A percentile compares a stretch with the other conserved stretches of the same genome.
Evolutionary conservation across 2,329 filamentous ascomycete genomes (phyloP).

Genomic region (Aspergillus uvarum): DNA sequence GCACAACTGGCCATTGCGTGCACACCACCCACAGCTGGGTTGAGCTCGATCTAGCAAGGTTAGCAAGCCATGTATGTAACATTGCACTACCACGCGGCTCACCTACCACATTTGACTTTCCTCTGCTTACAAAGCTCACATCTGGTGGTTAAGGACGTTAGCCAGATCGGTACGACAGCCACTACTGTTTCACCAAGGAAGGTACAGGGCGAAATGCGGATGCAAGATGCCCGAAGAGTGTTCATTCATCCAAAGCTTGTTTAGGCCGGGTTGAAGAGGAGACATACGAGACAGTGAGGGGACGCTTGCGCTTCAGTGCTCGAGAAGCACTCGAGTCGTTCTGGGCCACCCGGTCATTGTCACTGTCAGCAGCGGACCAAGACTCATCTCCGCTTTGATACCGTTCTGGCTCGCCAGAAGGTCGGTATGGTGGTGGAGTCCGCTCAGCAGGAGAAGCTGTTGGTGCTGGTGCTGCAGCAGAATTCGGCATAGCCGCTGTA

Average conservation of each 20-base stretch:
- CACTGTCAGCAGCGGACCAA: conserved; percentile 38
- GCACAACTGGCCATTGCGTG: conserved; percentile 64
- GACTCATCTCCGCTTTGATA: conserved; percentile 36
- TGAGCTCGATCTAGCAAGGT: conserved; percentile 49
- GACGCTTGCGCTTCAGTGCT: conserved; percentile 38
- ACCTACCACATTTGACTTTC: conserved; percentile 48
- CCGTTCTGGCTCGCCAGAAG: conserved; percentile 25
- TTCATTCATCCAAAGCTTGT: background rate
- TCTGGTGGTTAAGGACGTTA: conserved; percentile 20
- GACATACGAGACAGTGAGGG: conserved; percentile 40
- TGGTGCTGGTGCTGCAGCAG: conserved; percentile 12
- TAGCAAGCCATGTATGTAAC: conserved; percentile 10
- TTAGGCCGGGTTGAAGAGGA: background rate
- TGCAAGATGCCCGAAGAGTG: too few species aligned
- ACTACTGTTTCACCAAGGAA: background rate
- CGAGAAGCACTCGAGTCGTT: conserved; percentile 31
- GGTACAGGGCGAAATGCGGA: too few species aligned
- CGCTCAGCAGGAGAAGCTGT: conserved; percentile 22
- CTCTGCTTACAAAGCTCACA: conserved; percentile 48
- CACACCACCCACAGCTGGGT: conserved; percentile 69
- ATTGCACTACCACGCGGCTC: background rate
- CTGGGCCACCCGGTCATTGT: conserved; percentile 28
- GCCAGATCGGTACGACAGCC: background rate
- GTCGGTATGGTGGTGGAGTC: conserved; percentile 23
- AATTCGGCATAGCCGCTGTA: conserved; percentile 32